Evolutionary conservation across 306 rosid species (phyloP).

Genomic region (Corylus americana): DNA sequence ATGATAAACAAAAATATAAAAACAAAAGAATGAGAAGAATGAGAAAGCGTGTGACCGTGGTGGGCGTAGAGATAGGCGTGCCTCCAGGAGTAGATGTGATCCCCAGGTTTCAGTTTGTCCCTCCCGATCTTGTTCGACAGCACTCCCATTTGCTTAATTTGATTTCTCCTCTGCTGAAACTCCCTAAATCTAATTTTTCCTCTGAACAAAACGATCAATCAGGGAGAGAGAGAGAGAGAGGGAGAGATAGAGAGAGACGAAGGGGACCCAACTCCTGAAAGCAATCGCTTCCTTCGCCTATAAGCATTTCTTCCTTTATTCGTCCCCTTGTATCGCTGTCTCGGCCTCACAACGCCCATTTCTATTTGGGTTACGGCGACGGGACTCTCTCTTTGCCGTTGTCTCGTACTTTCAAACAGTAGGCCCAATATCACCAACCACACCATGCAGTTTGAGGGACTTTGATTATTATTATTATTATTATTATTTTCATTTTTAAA

Average conservation of each 20-base stretch:
- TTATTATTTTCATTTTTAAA: no score
- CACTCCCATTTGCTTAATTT: slow-evolving; percentile 48
- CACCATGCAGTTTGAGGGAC: no score
- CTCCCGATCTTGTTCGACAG: slow-evolving; percentile 55
- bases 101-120: slow-evolving; percentile 54
- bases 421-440: no score
- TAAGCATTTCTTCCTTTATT: neutral
- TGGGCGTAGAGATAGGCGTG: slow-evolving; percentile 65
- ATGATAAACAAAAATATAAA: neutral
- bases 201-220: no score
- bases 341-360: no score
- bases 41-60: slow-evolving; percentile 54
- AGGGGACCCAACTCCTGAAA: neutral
- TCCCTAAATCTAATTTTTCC: neutral
- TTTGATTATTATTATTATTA: no score
- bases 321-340: neutral
- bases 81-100: slow-evolving; percentile 88
- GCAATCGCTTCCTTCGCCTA: slow-evolving; percentile 6
- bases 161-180: neutral
- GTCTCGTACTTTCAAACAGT: no score
- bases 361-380: neutral
- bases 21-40: neutral
- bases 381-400: no score
- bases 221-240: neutral
- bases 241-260: no score